Percentiles rank a stretch among this genome's conserved stretches.
phyloP scores from a whole-genome alignment of 352 stramenopile species.

The Pythium rhizo-oryzae region DNA sequence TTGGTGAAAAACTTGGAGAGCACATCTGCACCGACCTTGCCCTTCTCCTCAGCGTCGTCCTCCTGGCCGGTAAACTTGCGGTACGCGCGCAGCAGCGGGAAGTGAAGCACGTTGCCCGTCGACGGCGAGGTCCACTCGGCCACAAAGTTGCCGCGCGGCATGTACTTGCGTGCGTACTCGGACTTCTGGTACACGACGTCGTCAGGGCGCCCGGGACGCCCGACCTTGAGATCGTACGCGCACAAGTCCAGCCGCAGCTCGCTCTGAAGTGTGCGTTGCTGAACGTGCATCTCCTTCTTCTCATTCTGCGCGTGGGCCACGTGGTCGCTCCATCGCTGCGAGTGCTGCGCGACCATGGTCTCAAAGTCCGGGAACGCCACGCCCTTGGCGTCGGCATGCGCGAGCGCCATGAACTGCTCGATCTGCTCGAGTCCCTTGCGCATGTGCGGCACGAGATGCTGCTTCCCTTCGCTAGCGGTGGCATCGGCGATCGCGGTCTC shows the following conservation, averaged over 20 bases:
- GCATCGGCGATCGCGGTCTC: slow-evolving; percentile 33
- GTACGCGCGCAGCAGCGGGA: slow-evolving; percentile 73
- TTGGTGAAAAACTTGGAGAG: slow-evolving; percentile 83
- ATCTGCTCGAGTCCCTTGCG: slow-evolving; percentile 51
- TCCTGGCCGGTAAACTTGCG: slow-evolving; percentile 85
- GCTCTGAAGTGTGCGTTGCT: slow-evolving; percentile 42
- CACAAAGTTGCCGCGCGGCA: slow-evolving; percentile 79
- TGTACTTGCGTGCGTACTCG: slow-evolving; percentile 64
- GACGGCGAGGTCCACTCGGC: slow-evolving; percentile 38
- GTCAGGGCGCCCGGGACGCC: slow-evolving; percentile 60
- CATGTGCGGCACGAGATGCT: slow-evolving; percentile 46
- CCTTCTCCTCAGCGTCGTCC: slow-evolving; percentile 59
- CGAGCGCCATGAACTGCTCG: slow-evolving; percentile 46
- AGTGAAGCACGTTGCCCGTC: slow-evolving; percentile 28
- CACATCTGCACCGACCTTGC: slow-evolving; percentile 32
- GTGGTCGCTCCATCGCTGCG: slow-evolving; percentile 48
- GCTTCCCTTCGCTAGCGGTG: slow-evolving; percentile 15
- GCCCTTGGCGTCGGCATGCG: slow-evolving; percentile 30
- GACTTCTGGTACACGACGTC: slow-evolving; percentile 71
- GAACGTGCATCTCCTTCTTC: slow-evolving; percentile 42
- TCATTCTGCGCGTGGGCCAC: slow-evolving; percentile 34
- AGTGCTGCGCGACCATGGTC: slow-evolving; percentile 38
- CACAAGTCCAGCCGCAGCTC: slow-evolving; percentile 37
- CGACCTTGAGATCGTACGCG: slow-evolving; percentile 68
- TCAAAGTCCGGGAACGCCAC: slow-evolving; percentile 34